These are phyloP conservation scores for Yamadazyma tumulicola DNA, from an alignment of 805 yeast genomes.

Conservation along the genomic window DNA sequence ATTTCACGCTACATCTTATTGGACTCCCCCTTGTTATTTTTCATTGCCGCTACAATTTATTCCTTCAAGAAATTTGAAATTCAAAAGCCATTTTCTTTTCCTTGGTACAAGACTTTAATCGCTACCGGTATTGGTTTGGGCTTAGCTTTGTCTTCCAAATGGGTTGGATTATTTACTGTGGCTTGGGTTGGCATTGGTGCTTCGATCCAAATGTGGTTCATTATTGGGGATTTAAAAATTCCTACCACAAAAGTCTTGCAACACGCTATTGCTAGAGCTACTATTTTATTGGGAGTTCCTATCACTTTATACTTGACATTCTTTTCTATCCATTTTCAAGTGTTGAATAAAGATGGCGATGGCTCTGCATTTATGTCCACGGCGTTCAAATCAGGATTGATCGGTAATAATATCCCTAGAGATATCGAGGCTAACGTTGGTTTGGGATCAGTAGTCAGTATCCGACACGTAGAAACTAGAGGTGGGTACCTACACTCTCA, in stretches of 20 bases:
- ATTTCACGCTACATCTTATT: slow-evolving; percentile 71
- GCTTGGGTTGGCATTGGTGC: slow-evolving; percentile 72
- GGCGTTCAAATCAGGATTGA: slow-evolving; percentile 64
- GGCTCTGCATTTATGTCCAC: slow-evolving; percentile 71
- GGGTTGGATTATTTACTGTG: slow-evolving; percentile 82
- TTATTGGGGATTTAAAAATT: slow-evolving; percentile 65
- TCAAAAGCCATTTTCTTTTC: slow-evolving; percentile 54
- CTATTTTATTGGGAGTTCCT: slow-evolving; percentile 58
- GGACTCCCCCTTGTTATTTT: slow-evolving; percentile 74
- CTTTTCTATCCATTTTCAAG: slow-evolving; percentile 61
- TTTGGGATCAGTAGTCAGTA: slow-evolving; percentile 60
- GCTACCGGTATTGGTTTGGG: slow-evolving; percentile 72
- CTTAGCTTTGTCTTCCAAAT: slow-evolving; percentile 68
- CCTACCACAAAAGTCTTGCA: slow-evolving; percentile 39
- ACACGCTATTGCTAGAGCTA: slow-evolving; percentile 51
- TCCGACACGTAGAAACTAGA: slow-evolving; percentile 66
- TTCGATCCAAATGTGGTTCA: slow-evolving; percentile 62
- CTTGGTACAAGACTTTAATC: slow-evolving; percentile 57
- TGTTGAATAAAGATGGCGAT: slow-evolving; percentile 60
- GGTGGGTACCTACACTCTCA: slow-evolving; percentile 89
- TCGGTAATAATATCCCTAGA: slow-evolving; percentile 58
- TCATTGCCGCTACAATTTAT: slow-evolving; percentile 69
- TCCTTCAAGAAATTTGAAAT: slow-evolving; percentile 64
- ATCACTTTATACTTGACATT: slow-evolving; percentile 49
- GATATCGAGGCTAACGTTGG: slow-evolving; percentile 66